phyloP scores from a whole-genome alignment of 352 stramenopile species.

The Phytophthora sp. region DNA sequence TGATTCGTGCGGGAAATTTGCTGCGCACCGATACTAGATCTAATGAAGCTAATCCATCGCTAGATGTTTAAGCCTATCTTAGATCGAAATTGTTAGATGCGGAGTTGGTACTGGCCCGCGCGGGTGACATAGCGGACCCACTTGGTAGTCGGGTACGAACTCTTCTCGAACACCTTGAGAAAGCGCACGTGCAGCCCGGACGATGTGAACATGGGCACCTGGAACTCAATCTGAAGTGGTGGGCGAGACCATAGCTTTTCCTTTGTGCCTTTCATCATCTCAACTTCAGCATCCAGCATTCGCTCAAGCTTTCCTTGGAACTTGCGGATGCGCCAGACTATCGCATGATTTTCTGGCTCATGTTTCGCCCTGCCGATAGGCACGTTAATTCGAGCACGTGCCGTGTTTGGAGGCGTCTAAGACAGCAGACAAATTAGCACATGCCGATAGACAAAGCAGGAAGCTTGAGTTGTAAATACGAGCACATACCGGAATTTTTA shows the following conservation, averaged over 20 bases:
- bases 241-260: conserved; percentile 97
- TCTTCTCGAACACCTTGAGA: conserved; percentile 99
- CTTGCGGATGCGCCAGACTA: conserved; percentile 98
- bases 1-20: no score
- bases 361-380: conserved; percentile 97
- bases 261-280: conserved; percentile 97
- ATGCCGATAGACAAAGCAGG: neutral
- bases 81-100: no score
- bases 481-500: conserved; percentile 90
- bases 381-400: conserved; percentile 95
- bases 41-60: no score
- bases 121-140: conserved; percentile 99
- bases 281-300: conserved; percentile 96
- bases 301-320: conserved; percentile 96
- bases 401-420: conserved; percentile 94
- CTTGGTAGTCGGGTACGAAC: conserved; percentile 97
- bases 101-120: conserved; percentile 97
- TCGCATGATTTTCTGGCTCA: conserved; percentile 97
- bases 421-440: neutral
- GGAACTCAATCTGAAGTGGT: conserved; percentile 98
- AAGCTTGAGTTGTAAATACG: neutral
- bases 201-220: conserved; percentile 98
- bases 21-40: no score
- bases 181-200: conserved; percentile 98
- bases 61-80: no score